Evolutionary conservation across 768 basidiomycete genomes (phyloP), one percentile per base, ranked within the genome.

Genomic region (Tylopilus balloui): DNA sequence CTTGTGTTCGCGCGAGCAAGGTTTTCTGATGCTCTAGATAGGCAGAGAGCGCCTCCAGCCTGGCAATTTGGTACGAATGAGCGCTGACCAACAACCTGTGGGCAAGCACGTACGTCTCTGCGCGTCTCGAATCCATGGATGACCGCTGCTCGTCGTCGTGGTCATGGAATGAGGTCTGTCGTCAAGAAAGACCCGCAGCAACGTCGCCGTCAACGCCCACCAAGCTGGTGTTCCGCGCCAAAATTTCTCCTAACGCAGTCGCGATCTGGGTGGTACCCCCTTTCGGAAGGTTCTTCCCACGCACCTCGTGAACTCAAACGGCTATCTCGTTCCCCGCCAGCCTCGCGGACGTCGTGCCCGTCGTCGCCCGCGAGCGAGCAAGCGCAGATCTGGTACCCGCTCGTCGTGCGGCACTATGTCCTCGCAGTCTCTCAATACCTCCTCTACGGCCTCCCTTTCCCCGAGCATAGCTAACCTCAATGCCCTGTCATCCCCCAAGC

Each of bases 21-120:
- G 71, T 62, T 63, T 69, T 78, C 67, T 89, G 87, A 35, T 77
- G 70, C 47, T 77, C 72, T 53, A 89, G 76, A 67, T 82, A 89
- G 41, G 69, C 69, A 58, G 80, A 76, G 57, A 89, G 83, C 72
- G 83, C 83, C 65, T 84, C 75, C 35, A 67, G 66, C 55, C 66
- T 67, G 39, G 36, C 6, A 19, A 21, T 36, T 4, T n/a, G n/a
- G 28, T 23, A 19, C 5, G 12, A 24, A 44, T 53, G 42, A 59
- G 56, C 32, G 8, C 7, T 14, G 11, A 20, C 23, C 24, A 12
- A 25, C 13, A 17, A 37, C 7, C 11, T 7, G 38, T 7, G 13
- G 17, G 21, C 21, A 1, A 15, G 43, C 38, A 59, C 65, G 51
- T 61, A 67, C 65, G 65, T 67, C 61, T 67, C 65, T 62, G 67